These are phyloP conservation scores for Chrysanthemum seticuspe DNA, from an alignment of 129 eudicot species.

Conservation along the genomic window DNA sequence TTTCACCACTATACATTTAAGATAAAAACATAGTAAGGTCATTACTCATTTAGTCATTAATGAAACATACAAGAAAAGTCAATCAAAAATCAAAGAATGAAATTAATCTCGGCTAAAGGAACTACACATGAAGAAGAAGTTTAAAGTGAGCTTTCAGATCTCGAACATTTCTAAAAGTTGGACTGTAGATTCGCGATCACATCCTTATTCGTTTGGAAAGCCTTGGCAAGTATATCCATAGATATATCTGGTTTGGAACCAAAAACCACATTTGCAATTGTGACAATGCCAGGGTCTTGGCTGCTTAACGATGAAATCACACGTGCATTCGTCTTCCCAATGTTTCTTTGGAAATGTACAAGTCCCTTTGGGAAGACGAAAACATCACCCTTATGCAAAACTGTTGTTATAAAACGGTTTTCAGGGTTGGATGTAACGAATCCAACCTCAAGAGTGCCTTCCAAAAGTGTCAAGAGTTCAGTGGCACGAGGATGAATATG, in stretches of 20 bases:
- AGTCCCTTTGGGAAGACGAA: constrained; percentile 43
- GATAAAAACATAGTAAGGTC: not conserved
- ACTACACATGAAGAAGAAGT: too few species aligned
- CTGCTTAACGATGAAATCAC: constrained; percentile 39
- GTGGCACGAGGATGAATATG: constrained; percentile 39
- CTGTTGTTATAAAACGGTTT: constrained; percentile 34
- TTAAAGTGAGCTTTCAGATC: not conserved
- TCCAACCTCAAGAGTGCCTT: constrained; percentile 42
- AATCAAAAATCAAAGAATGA: not conserved
- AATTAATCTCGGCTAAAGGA: not conserved
- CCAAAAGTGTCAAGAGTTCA: constrained; percentile 37
- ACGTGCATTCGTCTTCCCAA: constrained; percentile 27
- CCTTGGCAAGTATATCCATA: constrained; percentile 35
- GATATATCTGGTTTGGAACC: constrained; percentile 42
- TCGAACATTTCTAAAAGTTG: constrained; percentile 7
- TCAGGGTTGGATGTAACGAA: constrained; percentile 54
- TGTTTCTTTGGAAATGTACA: constrained; percentile 46
- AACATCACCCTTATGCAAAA: constrained; percentile 39
- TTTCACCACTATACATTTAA: too few species aligned
- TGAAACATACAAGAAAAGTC: not conserved
- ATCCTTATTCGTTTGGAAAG: constrained; percentile 26
- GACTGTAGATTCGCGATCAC: constrained; percentile 17
- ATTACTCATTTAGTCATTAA: not conserved
- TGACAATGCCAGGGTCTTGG: constrained; percentile 44
- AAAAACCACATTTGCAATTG: constrained; percentile 37